These are phyloP conservation scores for Yamadazyma sp. DNA, from an alignment of 805 yeast species.

Conservation along the genomic window DNA sequence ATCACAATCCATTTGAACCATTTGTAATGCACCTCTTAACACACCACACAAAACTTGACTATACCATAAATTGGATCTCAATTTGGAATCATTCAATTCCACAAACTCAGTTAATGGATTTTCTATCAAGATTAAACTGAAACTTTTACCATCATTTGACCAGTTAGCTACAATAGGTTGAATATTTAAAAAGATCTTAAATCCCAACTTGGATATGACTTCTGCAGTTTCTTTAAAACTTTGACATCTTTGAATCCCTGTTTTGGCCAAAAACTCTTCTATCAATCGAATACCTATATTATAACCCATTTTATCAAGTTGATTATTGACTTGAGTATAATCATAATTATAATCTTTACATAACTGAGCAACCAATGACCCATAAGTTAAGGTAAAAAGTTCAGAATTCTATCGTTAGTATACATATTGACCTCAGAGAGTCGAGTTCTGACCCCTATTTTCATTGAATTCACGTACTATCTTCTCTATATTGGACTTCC, in stretches of 20 bases:
- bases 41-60: slow-evolving; percentile 90
- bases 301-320: slow-evolving; percentile 90
- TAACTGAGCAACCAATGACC: slow-evolving; percentile 87
- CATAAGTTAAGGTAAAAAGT: slow-evolving; percentile 90
- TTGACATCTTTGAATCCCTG: slow-evolving; percentile 80
- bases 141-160: slow-evolving; percentile 72
- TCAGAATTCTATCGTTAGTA: slow-evolving; percentile 64
- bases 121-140: slow-evolving; percentile 69
- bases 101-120: slow-evolving; percentile 95
- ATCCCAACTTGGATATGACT: slow-evolving; percentile 79
- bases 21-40: slow-evolving; percentile 84
- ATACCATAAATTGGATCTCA: slow-evolving; percentile 80
- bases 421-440: too few relatives aligned
- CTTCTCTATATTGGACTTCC: slow-evolving; percentile 87
- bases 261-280: slow-evolving; percentile 88
- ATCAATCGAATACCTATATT: slow-evolving; percentile 88
- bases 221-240: slow-evolving; percentile 85
- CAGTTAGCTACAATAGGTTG: slow-evolving; percentile 74
- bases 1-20: slow-evolving; percentile 93
- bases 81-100: slow-evolving; percentile 69
- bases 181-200: slow-evolving; percentile 82
- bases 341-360: slow-evolving; percentile 79
- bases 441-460: too few relatives aligned
- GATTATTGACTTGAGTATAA: slow-evolving; percentile 74
- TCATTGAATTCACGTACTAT: too few relatives aligned